Conservation (phyloP, 2,329 filamentous ascomycete genomes). For the Diaporthe eres region DNA sequence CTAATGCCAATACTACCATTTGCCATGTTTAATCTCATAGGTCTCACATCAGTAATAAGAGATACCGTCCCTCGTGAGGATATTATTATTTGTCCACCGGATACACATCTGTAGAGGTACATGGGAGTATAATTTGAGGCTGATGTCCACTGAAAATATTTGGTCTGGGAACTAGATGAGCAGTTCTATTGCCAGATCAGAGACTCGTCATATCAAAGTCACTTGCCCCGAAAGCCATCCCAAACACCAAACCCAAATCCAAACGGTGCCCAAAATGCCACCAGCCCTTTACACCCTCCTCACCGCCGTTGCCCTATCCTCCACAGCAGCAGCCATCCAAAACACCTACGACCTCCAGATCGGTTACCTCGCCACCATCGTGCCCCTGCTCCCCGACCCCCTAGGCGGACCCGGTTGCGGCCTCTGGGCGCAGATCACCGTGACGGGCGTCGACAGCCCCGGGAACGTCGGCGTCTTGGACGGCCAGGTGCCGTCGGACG, state of each 20-base stretch:
- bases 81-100: too few relatives aligned
- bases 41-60: neutral
- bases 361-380: neutral
- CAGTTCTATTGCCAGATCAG: too few relatives aligned
- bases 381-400: neutral
- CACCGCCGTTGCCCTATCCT: neutral
- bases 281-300: neutral
- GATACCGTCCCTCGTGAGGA: too few relatives aligned
- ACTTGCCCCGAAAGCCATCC: too few relatives aligned
- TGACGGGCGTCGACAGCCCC: neutral
- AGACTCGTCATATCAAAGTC: too few relatives aligned
- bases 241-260: neutral
- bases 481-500: neutral
- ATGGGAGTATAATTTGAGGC: neutral
- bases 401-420: neutral
- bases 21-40: neutral
- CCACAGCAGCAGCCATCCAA: neutral
- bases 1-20: neutral
- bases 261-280: neutral
- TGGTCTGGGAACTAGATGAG: too few relatives aligned
- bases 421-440: neutral
- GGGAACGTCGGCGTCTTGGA: neutral
- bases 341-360: neutral
- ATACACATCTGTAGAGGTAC: neutral
- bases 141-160: neutral